Conservation (phyloP, 2,329 filamentous ascomycete genomes). For the Metarhizium sp. region DNA sequence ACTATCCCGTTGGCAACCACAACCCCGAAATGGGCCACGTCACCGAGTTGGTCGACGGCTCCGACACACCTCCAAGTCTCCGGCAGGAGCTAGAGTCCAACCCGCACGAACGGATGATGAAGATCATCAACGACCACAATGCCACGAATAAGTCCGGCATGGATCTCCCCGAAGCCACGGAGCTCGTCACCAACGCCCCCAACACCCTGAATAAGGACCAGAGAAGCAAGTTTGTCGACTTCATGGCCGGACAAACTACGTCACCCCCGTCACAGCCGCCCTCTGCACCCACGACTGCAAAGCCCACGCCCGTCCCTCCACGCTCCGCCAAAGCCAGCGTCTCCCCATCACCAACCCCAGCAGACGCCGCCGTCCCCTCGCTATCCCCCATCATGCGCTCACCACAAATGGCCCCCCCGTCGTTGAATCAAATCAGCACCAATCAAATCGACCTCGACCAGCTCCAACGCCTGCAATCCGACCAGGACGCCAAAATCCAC, state of each 20-base stretch:
- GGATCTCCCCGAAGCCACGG: slow-evolving; percentile 41
- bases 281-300: slow-evolving; percentile 13
- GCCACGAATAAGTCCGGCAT: slow-evolving; percentile 38
- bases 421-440: slow-evolving; percentile 53
- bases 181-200: slow-evolving; percentile 44
- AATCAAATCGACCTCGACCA: slow-evolving; percentile 71
- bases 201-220: slow-evolving; percentile 48
- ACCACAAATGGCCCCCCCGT: slow-evolving; percentile 19
- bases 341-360: slow-evolving; percentile 14
- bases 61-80: slow-evolving; percentile 40
- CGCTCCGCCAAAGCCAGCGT: slow-evolving; percentile 7
- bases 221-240: slow-evolving; percentile 47
- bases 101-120: slow-evolving; percentile 54
- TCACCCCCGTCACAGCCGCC: slow-evolving; percentile 8
- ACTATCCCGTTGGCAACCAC: slow-evolving; percentile 17
- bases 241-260: slow-evolving; percentile 42
- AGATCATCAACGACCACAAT: slow-evolving; percentile 55
- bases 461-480: slow-evolving; percentile 66
- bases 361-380: slow-evolving; percentile 21
- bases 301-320: slow-evolving; percentile 12
- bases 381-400: slow-evolving; percentile 42
- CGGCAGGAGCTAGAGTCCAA: slow-evolving; percentile 48
- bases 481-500: slow-evolving; percentile 69
- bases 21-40: slow-evolving; percentile 44
- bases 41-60: slow-evolving; percentile 50